Conservation (phyloP, 352 stramenopile species). For the Phytophthora colocasiae region DNA sequence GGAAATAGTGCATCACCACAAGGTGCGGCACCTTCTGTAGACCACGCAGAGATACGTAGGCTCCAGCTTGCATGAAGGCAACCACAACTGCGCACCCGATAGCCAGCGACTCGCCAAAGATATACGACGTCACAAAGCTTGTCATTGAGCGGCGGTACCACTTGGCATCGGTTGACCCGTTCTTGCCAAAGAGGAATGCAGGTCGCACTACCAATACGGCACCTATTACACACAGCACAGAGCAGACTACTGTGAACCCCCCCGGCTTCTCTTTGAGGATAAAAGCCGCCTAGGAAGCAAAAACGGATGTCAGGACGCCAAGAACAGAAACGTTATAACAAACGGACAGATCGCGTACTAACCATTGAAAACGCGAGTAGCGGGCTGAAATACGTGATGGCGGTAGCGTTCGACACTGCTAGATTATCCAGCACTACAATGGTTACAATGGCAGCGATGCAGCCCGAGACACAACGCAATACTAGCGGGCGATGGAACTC, state of each 20-base stretch:
- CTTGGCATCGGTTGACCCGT: conserved; percentile 33
- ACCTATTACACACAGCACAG: conserved; percentile 52
- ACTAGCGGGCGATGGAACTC: conserved; percentile 45
- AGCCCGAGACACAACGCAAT: conserved; percentile 53
- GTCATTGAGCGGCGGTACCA: conserved; percentile 35
- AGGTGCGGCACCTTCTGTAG: conserved; percentile 59
- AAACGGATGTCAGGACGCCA: not conserved
- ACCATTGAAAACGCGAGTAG: conserved; percentile 71
- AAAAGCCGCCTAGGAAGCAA: conserved; percentile 36
- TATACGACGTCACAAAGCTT: conserved; percentile 34
- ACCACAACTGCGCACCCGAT: conserved; percentile 42
- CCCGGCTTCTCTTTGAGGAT: conserved; percentile 56
- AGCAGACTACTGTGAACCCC: conserved; percentile 37
- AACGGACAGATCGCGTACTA: not conserved
- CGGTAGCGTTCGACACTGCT: conserved; percentile 66
- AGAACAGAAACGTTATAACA: not conserved
- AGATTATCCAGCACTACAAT: conserved; percentile 68
- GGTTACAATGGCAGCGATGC: conserved; percentile 49
- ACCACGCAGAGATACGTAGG: conserved; percentile 53
- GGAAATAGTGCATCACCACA: conserved; percentile 70
- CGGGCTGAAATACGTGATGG: conserved; percentile 72
- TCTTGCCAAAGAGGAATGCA: conserved; percentile 52
- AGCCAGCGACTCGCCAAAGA: conserved; percentile 39
- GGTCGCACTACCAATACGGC: conserved; percentile 56
- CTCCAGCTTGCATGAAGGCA: conserved; percentile 40